These are phyloP conservation scores for Aspergillus glaucus DNA, from an alignment of 2,329 filamentous ascomycete species.

Conservation along the genomic window DNA sequence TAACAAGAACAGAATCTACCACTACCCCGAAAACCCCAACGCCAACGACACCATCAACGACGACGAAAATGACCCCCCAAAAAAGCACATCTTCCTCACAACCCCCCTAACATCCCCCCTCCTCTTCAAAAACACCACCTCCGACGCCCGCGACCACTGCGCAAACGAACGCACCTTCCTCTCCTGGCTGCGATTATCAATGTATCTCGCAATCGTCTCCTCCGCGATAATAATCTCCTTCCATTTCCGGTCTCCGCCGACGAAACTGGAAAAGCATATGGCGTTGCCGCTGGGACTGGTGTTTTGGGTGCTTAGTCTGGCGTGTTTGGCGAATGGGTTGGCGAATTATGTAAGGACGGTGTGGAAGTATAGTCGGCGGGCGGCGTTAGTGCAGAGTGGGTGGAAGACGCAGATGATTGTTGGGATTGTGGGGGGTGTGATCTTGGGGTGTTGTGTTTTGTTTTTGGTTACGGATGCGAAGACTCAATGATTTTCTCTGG, in stretches of 20 bases:
- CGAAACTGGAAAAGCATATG: conserved; percentile 64
- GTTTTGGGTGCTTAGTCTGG: conserved; percentile 76
- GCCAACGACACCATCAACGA: conserved; percentile 6
- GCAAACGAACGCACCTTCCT: conserved; percentile 71
- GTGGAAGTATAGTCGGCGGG: conserved; percentile 69
- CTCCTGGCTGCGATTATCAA: conserved; percentile 79
- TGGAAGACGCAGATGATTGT: conserved; percentile 85
- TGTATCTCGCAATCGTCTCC: conserved; percentile 86
- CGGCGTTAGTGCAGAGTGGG: conserved; percentile 83
- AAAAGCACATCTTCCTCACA: conserved; percentile 44
- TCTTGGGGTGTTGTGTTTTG: conserved; percentile 40
- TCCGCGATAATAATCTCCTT: conserved; percentile 91
- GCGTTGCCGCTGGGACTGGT: conserved; percentile 77
- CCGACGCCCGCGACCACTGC: conserved; percentile 61
- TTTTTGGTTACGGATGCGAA: conserved; percentile 36
- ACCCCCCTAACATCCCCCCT: conserved; percentile 53
- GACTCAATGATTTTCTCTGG: too few species aligned
- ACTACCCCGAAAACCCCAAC: neutral
- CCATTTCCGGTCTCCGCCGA: conserved; percentile 71
- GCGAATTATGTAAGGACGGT: conserved; percentile 82
- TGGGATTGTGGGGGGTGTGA: conserved; percentile 37
- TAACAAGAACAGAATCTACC: neutral
- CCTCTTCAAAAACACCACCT: conserved; percentile 61
- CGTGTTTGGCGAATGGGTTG: conserved; percentile 70
- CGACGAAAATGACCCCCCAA: conserved; percentile 15